These are phyloP conservation scores for Nannochloris sp. DNA, from an alignment of 139 green algal genomes.

Conservation along the genomic window DNA sequence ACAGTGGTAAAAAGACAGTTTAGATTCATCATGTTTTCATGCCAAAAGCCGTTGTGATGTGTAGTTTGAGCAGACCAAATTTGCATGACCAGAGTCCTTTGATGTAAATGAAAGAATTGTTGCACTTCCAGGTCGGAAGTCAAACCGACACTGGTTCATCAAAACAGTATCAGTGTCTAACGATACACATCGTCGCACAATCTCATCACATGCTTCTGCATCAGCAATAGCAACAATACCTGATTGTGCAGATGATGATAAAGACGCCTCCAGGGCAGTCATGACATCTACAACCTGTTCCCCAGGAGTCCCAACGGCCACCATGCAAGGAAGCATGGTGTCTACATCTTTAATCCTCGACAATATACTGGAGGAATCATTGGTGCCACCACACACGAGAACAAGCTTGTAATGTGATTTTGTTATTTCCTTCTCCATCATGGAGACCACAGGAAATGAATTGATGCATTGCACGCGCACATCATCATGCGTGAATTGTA, in stretches of 20 bases:
- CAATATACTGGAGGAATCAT: background rate
- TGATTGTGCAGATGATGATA: conserved; percentile 2
- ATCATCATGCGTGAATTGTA: conserved; percentile 54
- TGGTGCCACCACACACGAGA: background rate
- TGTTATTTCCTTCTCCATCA: conserved; percentile 3
- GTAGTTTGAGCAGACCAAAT: too few relatives aligned
- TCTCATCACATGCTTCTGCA: conserved; percentile 15
- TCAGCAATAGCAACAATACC: conserved; percentile 11
- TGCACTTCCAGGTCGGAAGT: too few relatives aligned
- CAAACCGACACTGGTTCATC: too few relatives aligned
- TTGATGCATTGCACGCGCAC: background rate
- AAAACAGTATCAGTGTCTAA: too few relatives aligned
- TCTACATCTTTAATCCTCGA: background rate
- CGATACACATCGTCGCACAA: conserved; percentile 3
- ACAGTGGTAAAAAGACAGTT: conserved; percentile 30
- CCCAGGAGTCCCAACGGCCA: conserved; percentile 5
- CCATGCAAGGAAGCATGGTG: background rate
- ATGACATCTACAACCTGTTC: conserved; percentile 4
- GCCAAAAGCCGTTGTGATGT: background rate
- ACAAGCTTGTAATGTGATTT: background rate
- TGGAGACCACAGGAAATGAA: background rate
- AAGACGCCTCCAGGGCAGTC: conserved; percentile 9
- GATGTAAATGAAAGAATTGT: too few relatives aligned
- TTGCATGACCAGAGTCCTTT: background rate
- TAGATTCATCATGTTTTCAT: conserved; percentile 82